Evolutionary conservation across 192 early-diverging fungal species (phyloP), one percentile per base, ranked within the genome.

Genomic region (Obelidium mucronatum): DNA sequence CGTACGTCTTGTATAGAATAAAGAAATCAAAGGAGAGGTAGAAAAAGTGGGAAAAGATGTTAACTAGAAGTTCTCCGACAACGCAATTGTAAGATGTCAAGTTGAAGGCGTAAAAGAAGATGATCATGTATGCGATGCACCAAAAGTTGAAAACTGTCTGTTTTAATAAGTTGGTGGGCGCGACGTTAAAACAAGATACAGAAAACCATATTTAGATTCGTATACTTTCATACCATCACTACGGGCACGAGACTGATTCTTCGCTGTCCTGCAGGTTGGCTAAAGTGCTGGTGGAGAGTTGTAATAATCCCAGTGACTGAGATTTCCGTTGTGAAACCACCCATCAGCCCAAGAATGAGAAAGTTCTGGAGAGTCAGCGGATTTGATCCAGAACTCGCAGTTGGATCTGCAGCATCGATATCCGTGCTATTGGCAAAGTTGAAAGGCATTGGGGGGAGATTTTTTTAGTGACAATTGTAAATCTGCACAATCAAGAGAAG

Each of bases 1-100:
- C 55, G 34, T 66, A 63, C 61, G 80, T 77, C 44, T 68, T 76
- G 72, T 19, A 59, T 0, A 59, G 56, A 0, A 59, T 11, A 59
- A 59, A 59, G 31, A 59, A 0, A 1, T 59, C 56, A 24, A 59
- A 59, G 24, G 13, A 19, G 17, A 59, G 24, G 1, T 59, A 59
- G 8, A 59, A 30, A 11, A 19, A 59, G 56, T 59, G 56, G 11
- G 13, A 19, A 11, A 24, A 11, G 8, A 24, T 22, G 56, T 78
- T 77, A 0, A 6, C 56, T 22, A 59, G 26, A 5, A 30, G 0
- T 11, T 59, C 26, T 1, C 31, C 24, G 24, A 59, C 26, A 6
- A 59, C 31, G 24, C 56, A 59, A 31, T 59, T 59, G 8, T 11
- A 30, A 11, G 11, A 11, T 31, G 56, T 59, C 8, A 59, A 24